These are phyloP conservation scores for Ambispora gerdemannii DNA, from an alignment of 192 early-diverging fungal genomes.

Conservation along the genomic window DNA sequence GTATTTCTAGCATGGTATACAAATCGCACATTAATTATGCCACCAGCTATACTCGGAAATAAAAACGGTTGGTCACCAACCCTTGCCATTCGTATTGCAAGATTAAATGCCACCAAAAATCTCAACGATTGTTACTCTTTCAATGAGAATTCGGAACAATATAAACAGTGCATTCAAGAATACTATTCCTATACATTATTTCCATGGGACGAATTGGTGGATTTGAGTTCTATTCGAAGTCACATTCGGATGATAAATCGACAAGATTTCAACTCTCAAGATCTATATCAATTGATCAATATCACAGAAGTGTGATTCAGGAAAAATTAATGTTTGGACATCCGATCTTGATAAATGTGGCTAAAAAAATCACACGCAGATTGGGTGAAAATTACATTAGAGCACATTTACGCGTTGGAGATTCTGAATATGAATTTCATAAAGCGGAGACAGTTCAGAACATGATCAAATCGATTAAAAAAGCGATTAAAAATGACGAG, in stretches of 20 bases:
- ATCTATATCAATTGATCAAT: not conserved
- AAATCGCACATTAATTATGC: no score
- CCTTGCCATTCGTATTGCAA: no score
- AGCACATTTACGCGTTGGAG: not conserved
- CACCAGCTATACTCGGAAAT: no score
- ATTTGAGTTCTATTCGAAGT: not conserved
- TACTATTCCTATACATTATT: not conserved
- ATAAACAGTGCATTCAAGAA: no score
- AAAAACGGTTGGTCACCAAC: no score
- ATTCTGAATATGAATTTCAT: not conserved
- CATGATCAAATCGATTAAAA: not conserved
- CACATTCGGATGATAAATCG: not conserved
- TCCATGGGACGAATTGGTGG: not conserved
- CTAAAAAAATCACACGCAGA: conserved; percentile 20
- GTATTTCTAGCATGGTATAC: no score
- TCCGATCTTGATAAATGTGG: conserved; percentile 43
- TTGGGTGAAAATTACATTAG: not conserved
- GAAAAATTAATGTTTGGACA: conserved; percentile 35
- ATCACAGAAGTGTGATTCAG: not conserved
- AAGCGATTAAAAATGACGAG: not conserved
- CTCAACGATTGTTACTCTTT: no score
- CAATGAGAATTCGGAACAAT: no score
- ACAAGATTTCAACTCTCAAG: not conserved
- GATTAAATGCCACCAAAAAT: no score
- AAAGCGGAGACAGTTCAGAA: not conserved